Base-by-base conservation (phyloP, 106 monocot species). In the Xerophyta viscosa region DNA sequence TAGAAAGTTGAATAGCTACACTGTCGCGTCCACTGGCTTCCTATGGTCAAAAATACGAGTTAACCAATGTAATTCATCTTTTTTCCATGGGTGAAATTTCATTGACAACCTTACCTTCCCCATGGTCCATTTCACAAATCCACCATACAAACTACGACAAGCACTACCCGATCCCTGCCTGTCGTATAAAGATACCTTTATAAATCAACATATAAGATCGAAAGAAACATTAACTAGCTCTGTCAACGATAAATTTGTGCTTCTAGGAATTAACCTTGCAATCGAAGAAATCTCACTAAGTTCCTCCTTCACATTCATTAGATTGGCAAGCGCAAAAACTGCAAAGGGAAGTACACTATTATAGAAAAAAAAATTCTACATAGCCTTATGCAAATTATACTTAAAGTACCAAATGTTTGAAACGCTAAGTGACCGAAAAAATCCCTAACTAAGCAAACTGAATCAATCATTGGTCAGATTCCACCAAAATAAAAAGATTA, bases 151-250 rank as follows among this genome's bases (percentile, higher is more conserved):
- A 66, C 96, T 98, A 52, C 96, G 81, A 27, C 96, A 98, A 25
- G 96, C 85, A 76, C 96, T 98, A 18, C 96, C 96, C 53, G 96
- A 98, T 49, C 89, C 96, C 74, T 86, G 89, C 71, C 96, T 98
- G 65, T 31, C 41, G 57, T 69, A 25, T 46, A 54, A 12, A 21
- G 61, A 41, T 58, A 10, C 20, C 45, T 7, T 52, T 37, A 37
- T 22, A 41, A 72, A 44, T 23, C 29, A 44, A 1, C 43, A n/a
- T 22, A 19, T 23, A 0, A 41, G 19, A 54, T 44, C 0, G 30
- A 20, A 31, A 17, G 20, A 30, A 11, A 43, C 22, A 53, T 44
- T 20, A 2, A 30, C 20, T 46, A 46, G 20, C n/a, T n/a, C n/a
- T n/a, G n/a, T n/a, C n/a, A n/a, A n/a, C n/a, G n/a, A n/a, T n/a